Evolutionary conservation across 164 flowering plant species (phyloP).

Genomic region (Kalanchoe fedtschenkoi): DNA sequence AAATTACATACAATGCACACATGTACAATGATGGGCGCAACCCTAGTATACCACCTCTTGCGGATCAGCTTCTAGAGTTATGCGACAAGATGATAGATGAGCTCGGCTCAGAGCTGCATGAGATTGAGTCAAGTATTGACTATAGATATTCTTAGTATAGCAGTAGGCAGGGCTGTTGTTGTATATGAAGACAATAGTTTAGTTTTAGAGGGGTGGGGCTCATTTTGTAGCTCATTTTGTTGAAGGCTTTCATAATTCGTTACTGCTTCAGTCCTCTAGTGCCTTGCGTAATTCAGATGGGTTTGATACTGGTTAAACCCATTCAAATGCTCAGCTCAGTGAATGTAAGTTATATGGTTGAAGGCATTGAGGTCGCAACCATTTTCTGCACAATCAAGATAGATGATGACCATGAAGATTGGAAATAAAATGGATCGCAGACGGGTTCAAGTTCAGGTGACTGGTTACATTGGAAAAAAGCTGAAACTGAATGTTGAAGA

Average conservation of each 20-base stretch:
- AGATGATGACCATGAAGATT: too few species aligned
- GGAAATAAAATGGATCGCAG: too few species aligned
- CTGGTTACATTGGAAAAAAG: not conserved
- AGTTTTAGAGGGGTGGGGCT: too few species aligned
- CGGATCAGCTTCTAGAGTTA: constrained; percentile 78
- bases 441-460: too few species aligned
- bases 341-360: too few species aligned
- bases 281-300: too few species aligned
- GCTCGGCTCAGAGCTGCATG: constrained; percentile 27
- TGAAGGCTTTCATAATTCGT: not conserved
- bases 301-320: too few species aligned
- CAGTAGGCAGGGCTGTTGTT: not conserved
- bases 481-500: too few species aligned
- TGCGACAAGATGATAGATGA: constrained; percentile 61
- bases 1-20: constrained; percentile 72
- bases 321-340: too few species aligned
- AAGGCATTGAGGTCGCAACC: too few species aligned
- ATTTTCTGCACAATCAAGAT: too few species aligned
- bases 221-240: not conserved
- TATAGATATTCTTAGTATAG: not conserved
- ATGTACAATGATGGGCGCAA: constrained; percentile 65
- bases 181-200: not conserved
- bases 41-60: constrained; percentile 89
- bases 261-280: too few species aligned
- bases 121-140: constrained; percentile 74